These are phyloP conservation scores for Xylaria sp. DNA, from an alignment of 2,329 filamentous ascomycete species.

Conservation along the genomic window DNA sequence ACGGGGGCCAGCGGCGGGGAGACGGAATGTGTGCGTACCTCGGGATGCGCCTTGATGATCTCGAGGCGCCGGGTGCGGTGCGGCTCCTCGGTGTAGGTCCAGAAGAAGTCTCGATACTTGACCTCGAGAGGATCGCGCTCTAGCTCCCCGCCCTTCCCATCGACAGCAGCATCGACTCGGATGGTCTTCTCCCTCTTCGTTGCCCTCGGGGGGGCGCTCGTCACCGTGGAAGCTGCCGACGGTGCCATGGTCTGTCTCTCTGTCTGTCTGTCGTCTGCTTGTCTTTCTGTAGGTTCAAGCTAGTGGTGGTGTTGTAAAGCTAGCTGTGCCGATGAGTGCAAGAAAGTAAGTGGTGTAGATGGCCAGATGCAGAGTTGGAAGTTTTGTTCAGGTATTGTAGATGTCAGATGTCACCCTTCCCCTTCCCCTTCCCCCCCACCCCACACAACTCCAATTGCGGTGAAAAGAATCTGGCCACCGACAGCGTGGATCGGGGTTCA, in stretches of 20 bases:
- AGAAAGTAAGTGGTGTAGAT: background rate
- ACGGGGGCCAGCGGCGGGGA: background rate
- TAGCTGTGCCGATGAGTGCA: background rate
- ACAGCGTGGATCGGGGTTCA: slow-evolving; percentile 15
- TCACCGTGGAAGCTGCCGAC: slow-evolving; percentile 44
- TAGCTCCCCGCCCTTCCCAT: slow-evolving; percentile 37
- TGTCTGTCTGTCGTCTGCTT: no score
- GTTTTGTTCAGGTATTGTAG: no score
- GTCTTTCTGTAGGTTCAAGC: background rate
- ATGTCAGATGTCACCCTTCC: background rate
- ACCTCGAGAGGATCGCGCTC: slow-evolving; percentile 53
- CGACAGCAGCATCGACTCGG: slow-evolving; percentile 41
- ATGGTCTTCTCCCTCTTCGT: slow-evolving; percentile 41
- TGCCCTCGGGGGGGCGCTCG: slow-evolving; percentile 39
- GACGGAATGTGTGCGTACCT: slow-evolving; percentile 64
- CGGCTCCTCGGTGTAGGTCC: slow-evolving; percentile 99
- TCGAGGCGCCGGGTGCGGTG: slow-evolving; percentile 89
- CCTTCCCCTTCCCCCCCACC: no score
- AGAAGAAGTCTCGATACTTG: slow-evolving; percentile 81
- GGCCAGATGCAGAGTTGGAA: background rate
- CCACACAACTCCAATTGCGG: slow-evolving; percentile 29
- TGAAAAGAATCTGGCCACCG: slow-evolving; percentile 30
- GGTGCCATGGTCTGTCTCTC: slow-evolving; percentile 45
- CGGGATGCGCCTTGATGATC: slow-evolving; percentile 98
- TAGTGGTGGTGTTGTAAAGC: background rate